Evolutionary conservation across 805 yeast genomes (phyloP).

Genomic region (Candida arabinofermentans): DNA sequence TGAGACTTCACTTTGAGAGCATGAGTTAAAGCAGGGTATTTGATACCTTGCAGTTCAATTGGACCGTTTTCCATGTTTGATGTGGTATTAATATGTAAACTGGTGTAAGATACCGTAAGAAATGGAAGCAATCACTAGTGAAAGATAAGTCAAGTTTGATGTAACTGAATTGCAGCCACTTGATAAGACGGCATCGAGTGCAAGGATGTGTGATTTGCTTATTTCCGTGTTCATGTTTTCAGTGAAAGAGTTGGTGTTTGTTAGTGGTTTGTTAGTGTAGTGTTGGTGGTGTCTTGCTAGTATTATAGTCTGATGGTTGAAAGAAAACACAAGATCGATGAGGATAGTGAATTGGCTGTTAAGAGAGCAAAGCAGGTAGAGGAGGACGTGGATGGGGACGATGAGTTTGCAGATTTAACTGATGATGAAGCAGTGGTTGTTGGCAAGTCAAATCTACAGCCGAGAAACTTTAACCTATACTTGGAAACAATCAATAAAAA

Average conservation of each 20-base stretch:
- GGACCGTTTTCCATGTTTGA: constrained; percentile 17
- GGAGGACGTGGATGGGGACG: neutral
- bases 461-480: constrained; percentile 21
- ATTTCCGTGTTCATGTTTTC: too few species aligned
- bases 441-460: neutral
- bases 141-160: too few species aligned
- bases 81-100: neutral
- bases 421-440: neutral
- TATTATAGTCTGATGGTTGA: neutral
- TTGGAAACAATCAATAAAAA: constrained; percentile 41
- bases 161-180: too few species aligned
- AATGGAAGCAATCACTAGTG: neutral
- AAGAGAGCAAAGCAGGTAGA: neutral
- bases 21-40: constrained; percentile 84
- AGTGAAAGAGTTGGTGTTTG: too few species aligned
- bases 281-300: neutral
- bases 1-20: constrained; percentile 46
- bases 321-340: neutral
- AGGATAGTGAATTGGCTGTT: neutral
- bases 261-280: neutral
- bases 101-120: neutral
- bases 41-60: constrained; percentile 28
- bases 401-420: neutral
- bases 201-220: too few species aligned
- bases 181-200: too few species aligned